Conservation (phyloP, 1,139 yeast genomes). For the Candida sp. region DNA sequence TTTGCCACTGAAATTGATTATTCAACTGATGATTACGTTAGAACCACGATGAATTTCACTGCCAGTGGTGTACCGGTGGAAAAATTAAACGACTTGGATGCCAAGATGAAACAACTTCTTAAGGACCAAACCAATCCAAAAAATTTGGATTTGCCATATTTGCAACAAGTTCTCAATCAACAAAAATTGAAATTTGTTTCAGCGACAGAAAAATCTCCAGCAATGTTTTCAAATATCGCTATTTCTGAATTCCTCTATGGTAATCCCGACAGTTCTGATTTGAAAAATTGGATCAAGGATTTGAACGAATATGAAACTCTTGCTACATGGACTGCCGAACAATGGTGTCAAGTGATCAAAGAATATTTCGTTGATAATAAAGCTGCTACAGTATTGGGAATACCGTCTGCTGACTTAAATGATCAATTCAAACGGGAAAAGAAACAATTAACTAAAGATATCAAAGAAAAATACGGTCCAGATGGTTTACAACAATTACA, state of each 20-base stretch:
- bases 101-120: constrained; percentile 49
- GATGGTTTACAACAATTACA: constrained; percentile 57
- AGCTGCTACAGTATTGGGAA: constrained; percentile 72
- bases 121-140: constrained; percentile 43
- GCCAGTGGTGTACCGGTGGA: constrained; percentile 78
- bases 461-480: constrained; percentile 53
- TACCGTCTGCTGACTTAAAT: constrained; percentile 69
- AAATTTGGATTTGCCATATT: constrained; percentile 59
- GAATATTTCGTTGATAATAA: constrained; percentile 58
- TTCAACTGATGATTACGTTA: constrained; percentile 67
- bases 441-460: constrained; percentile 44
- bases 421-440: constrained; percentile 49
- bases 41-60: constrained; percentile 55
- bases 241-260: constrained; percentile 84
- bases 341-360: constrained; percentile 64
- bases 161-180: constrained; percentile 67
- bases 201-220: constrained; percentile 64
- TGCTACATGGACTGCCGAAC: constrained; percentile 54
- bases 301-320: constrained; percentile 61
- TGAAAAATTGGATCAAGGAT: constrained; percentile 51
- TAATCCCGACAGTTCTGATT: constrained; percentile 52
- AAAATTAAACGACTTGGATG: constrained; percentile 50
- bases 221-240: constrained; percentile 60
- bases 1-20: constrained; percentile 70
- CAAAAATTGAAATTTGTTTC: constrained; percentile 61